phyloP scores from a whole-genome alignment of 2,329 filamentous ascomycete species.

The Cryphonectria carpinicola region DNA sequence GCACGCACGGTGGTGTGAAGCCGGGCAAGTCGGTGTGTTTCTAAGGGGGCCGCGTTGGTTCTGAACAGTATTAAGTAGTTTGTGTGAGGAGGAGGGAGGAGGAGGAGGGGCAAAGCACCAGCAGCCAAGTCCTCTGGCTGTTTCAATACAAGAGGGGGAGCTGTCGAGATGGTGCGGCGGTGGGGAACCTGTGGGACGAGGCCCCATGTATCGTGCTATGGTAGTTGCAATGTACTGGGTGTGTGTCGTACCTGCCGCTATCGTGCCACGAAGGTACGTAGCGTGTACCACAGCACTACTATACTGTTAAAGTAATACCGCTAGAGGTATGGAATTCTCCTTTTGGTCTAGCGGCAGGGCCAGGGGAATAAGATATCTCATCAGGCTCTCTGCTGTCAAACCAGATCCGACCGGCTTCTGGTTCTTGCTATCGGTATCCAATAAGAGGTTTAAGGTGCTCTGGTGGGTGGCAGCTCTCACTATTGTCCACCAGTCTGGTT shows the following conservation, averaged over 20 bases:
- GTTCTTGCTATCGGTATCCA: background rate
- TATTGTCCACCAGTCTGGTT: background rate
- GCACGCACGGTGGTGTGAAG: slow-evolving; percentile 24
- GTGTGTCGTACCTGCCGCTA: background rate
- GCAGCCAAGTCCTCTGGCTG: slow-evolving; percentile 23
- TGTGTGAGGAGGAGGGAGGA: slow-evolving; percentile 16
- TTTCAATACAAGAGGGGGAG: slow-evolving; percentile 27
- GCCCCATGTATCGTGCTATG: background rate
- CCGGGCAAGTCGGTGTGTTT: slow-evolving; percentile 17
- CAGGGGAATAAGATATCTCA: background rate
- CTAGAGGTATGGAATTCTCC: slow-evolving; percentile 13
- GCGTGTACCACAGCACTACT: background rate
- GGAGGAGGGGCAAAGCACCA: slow-evolving; percentile 13
- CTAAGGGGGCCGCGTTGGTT: slow-evolving; percentile 3
- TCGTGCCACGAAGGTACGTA: background rate
- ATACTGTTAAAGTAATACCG: background rate
- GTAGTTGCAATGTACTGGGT: background rate
- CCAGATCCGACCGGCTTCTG: background rate
- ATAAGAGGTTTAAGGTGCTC: background rate
- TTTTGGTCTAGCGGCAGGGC: slow-evolving; percentile 13
- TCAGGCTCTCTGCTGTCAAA: background rate
- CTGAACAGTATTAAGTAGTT: slow-evolving; percentile 18
- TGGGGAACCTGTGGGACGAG: slow-evolving; percentile 22
- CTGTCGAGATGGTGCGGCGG: slow-evolving; percentile 11
- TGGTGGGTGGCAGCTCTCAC: background rate